phyloP scores from a whole-genome alignment of 768 basidiomycete genomes.

The Inosperma sp. region DNA sequence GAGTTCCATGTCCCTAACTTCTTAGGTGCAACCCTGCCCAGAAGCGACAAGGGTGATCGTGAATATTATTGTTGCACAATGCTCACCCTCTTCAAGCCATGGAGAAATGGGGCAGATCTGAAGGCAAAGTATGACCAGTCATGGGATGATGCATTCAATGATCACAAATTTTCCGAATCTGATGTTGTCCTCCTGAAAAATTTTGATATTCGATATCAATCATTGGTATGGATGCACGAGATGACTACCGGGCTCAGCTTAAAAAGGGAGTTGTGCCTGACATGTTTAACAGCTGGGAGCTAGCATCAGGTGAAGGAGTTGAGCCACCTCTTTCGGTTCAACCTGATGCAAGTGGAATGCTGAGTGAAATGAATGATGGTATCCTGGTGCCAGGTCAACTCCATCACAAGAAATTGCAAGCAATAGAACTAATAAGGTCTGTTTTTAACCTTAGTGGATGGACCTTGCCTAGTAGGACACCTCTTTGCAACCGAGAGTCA shows the following conservation, averaged over 20 bases:
- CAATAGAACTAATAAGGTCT: too few relatives aligned
- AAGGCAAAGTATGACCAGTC: slow-evolving; percentile 7
- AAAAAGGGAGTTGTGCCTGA: slow-evolving; percentile 1
- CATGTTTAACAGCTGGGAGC: slow-evolving; percentile 4
- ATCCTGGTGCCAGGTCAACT: too few relatives aligned
- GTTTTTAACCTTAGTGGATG: too few relatives aligned
- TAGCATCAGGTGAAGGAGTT: not conserved
- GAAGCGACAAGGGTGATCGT: slow-evolving; percentile 28
- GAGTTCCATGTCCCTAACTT: slow-evolving; percentile 23
- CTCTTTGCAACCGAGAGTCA: not conserved
- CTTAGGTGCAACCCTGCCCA: slow-evolving; percentile 28
- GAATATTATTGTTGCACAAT: slow-evolving; percentile 31
- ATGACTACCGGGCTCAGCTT: slow-evolving; percentile 26
- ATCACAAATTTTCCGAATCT: not conserved
- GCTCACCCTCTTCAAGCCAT: slow-evolving; percentile 30
- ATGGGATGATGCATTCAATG: slow-evolving; percentile 12
- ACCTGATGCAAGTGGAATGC: too few relatives aligned
- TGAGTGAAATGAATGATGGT: too few relatives aligned
- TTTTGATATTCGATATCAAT: slow-evolving; percentile 34
- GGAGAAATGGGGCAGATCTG: slow-evolving; percentile 25
- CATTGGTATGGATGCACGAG: slow-evolving; percentile 32
- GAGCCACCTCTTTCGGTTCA: slow-evolving; percentile 3
- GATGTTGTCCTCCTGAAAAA: slow-evolving; percentile 15
- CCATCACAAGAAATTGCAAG: too few relatives aligned
- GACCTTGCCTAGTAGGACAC: not conserved